These are phyloP conservation scores for Kodamaea laetipori DNA, from an alignment of 805 yeast genomes.

Conservation along the genomic window DNA sequence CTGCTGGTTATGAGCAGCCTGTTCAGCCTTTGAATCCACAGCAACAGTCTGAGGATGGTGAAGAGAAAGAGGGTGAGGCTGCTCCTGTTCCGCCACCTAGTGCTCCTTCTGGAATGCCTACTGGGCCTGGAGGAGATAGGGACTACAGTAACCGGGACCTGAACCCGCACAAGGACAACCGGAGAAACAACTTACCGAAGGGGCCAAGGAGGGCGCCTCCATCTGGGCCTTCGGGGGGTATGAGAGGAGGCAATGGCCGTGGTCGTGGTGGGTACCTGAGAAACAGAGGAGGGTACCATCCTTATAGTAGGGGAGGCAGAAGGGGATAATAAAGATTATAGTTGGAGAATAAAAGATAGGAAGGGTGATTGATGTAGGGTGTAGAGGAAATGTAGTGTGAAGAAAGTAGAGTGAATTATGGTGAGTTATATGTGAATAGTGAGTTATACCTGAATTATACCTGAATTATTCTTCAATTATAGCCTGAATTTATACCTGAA, in stretches of 20 bases:
- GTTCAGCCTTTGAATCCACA: conserved; percentile 46
- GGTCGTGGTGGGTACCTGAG: conserved; percentile 24
- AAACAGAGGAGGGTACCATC: conserved; percentile 44
- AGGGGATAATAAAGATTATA: conserved; percentile 1
- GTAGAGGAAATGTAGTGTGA: too few relatives aligned
- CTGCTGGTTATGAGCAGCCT: conserved; percentile 28
- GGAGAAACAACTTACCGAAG: conserved; percentile 47
- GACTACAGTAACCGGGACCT: conserved; percentile 21
- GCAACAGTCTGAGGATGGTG: conserved; percentile 29
- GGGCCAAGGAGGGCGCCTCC: conserved; percentile 52
- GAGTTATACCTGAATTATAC: too few relatives aligned
- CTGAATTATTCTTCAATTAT: too few relatives aligned
- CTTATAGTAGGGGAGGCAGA: conserved; percentile 46
- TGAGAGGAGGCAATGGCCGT: conserved; percentile 37
- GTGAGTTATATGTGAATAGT: too few relatives aligned
- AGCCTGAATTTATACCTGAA: too few relatives aligned
- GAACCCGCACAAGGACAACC: conserved; percentile 25
- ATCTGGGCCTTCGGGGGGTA: conserved; percentile 36
- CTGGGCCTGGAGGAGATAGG: conserved; percentile 25
- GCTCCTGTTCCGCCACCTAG: neutral
- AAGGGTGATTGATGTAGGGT: neutral
- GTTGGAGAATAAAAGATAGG: neutral
- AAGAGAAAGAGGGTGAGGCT: conserved; percentile 14
- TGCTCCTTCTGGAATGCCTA: conserved; percentile 25
- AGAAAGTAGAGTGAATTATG: too few relatives aligned